Percentiles rank a stretch among this genome's conserved stretches.
Evolutionary conservation across 1,139 yeast species (phyloP).

Genomic region (Nakaseomyces sp.): DNA sequence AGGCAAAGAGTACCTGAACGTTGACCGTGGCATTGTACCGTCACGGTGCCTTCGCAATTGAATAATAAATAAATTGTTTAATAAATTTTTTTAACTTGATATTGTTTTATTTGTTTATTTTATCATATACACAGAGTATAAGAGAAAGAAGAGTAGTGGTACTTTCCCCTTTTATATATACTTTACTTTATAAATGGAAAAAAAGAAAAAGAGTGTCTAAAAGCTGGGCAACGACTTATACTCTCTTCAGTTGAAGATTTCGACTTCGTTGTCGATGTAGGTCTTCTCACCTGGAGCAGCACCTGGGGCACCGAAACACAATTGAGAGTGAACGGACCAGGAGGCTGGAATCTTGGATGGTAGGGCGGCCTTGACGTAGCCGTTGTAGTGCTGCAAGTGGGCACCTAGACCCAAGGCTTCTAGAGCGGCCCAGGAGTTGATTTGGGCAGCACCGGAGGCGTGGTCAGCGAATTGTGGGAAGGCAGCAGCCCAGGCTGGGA

Average conservation of each 20-base stretch:
- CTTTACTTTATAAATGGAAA: no score
- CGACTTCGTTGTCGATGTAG: conserved; percentile 34
- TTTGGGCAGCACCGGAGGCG: conserved; percentile 41
- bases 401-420: conserved; percentile 38
- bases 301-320: conserved; percentile 38
- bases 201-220: neutral
- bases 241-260: conserved; percentile 20
- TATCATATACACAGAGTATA: no score
- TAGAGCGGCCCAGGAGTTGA: conserved; percentile 39
- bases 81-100: neutral
- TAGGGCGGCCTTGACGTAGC: conserved; percentile 35
- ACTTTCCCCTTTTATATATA: no score
- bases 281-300: conserved; percentile 32
- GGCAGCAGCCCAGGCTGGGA: conserved; percentile 35
- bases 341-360: conserved; percentile 33
- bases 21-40: conserved; percentile 35
- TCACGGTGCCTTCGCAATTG: conserved; percentile 30
- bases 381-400: conserved; percentile 43
- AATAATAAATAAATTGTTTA: no score
- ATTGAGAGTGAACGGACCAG: conserved; percentile 39
- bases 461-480: conserved; percentile 40
- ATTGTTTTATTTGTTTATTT: neutral
- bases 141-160: no score
- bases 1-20: conserved; percentile 27
- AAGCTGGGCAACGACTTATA: neutral